A percentile compares a stretch with the other conserved stretches of the same genome.
These are phyloP conservation scores for Oryza punctata DNA, from an alignment of 176 grass and related monocot genomes.

Conservation along the genomic window DNA sequence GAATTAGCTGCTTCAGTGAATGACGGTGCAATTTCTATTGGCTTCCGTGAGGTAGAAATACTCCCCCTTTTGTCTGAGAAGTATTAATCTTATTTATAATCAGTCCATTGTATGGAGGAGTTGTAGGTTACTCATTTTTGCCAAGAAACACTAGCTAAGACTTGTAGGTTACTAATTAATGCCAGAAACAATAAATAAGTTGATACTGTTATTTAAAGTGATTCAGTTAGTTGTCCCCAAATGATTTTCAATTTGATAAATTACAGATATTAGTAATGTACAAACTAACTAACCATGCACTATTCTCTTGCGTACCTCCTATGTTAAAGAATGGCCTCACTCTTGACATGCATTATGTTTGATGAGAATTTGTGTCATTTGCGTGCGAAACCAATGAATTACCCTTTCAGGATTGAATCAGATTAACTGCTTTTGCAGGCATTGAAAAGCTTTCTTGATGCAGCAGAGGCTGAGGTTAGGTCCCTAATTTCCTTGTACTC, in stretches of 20 bases:
- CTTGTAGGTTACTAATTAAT: background rate
- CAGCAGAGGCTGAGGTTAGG: constrained; percentile 94
- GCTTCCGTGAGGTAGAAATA: constrained; percentile 69
- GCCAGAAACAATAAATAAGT: background rate
- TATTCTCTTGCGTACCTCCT: background rate
- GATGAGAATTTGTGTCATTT: background rate
- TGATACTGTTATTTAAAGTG: background rate
- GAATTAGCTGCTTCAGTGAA: constrained; percentile 83
- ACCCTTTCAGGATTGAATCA: constrained; percentile 18
- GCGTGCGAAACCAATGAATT: constrained; percentile 3
- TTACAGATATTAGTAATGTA: constrained; percentile 2
- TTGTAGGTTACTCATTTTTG: constrained; percentile 4
- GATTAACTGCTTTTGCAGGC: constrained; percentile 56
- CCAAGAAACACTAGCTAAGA: constrained; percentile 2
- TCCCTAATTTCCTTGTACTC: constrained; percentile 93
- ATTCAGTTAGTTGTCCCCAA: constrained; percentile 9
- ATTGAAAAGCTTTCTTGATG: constrained; percentile 90
- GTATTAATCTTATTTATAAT: constrained; percentile 10
- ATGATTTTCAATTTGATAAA: constrained; percentile 17
- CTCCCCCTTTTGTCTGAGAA: constrained; percentile 13
- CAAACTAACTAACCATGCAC: background rate
- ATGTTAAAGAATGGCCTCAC: constrained; percentile 16
- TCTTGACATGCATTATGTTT: constrained; percentile 16
- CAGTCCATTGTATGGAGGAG: constrained; percentile 1
- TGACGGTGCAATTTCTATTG: constrained; percentile 69